Evolutionary conservation across 805 yeast species (phyloP), one percentile per base, ranked within the genome.

Genomic region (Lipomyces yamadae): DNA sequence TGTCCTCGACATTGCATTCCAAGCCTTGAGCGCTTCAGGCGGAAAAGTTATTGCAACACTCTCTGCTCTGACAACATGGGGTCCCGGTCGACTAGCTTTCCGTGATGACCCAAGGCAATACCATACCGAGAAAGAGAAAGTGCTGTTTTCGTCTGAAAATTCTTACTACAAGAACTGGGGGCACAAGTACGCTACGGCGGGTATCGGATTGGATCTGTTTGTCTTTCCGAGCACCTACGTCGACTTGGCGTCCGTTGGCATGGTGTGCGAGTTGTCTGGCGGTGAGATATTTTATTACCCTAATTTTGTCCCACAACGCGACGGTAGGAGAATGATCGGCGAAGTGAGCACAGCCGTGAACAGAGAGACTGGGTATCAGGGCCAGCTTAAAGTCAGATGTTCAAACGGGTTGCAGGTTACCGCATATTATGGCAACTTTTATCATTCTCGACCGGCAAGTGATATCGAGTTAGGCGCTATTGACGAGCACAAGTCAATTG

Each of bases 381-480:
- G 90, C 4, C 89, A 89, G 71, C 78, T 94, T 70, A 92, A 92
- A 74, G 84, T 92, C 33, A 89, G 99, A 70, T 89, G 93, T 72
- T 92, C 98, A 0, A 86, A 84, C 70, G 98, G 98, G 0, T 80
- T 95, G 61, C 96, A 91, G 74, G 91, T 94, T 7, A 78, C 85
- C 15, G 86, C 86, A 64, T 91, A 92, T 75, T 89, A 88, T 72
- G 94, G 94, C 0, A 83, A 82, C 56, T 81, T 87, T 62, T 75
- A 78, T 8, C 66, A 67, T 34, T 56, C 70, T 34, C 63, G 70
- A 18, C 70, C 75, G 1, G 78, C 78, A 37, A 79, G 81, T 15
- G 96, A 89, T 73, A 94, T 95, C 5, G 77, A 80, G n/a, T 76
- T 91, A n/a, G 92, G 96, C 0, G 79, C 85, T 4, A 77, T 92